A percentile compares a stretch with the other conserved stretches of the same genome.
These are phyloP conservation scores for Quercus lobata DNA, from an alignment of 331 rosid species.

Conservation along the genomic window DNA sequence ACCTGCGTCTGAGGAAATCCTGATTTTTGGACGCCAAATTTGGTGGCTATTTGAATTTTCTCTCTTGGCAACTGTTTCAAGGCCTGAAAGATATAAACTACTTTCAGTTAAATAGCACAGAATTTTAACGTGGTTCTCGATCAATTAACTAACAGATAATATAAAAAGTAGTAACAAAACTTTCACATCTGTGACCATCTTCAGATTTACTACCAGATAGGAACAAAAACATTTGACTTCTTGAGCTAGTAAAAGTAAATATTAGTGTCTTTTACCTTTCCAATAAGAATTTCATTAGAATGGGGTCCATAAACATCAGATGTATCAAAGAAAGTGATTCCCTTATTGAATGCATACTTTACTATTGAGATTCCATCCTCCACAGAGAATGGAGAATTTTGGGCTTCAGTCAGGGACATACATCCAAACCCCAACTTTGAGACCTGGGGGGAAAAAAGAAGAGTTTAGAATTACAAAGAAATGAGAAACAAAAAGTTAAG, in stretches of 20 bases:
- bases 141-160: no score
- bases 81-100: slow-evolving; percentile 18
- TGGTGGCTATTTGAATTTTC: slow-evolving; percentile 36
- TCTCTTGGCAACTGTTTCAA: slow-evolving; percentile 32
- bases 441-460: slow-evolving; percentile 11
- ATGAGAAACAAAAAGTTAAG: neutral
- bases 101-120: no score
- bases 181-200: no score
- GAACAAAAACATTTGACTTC: no score
- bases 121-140: neutral
- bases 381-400: slow-evolving; percentile 27
- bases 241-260: no score
- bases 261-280: neutral
- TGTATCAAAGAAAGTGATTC: slow-evolving; percentile 8
- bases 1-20: neutral
- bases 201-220: no score
- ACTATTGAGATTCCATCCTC: slow-evolving; percentile 23
- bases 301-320: slow-evolving; percentile 1
- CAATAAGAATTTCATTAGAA: neutral
- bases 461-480: neutral
- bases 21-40: slow-evolving; percentile 21
- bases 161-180: no score
- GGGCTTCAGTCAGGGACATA: slow-evolving; percentile 22
- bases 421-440: slow-evolving; percentile 43
- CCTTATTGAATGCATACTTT: slow-evolving; percentile 16